Base-by-base conservation (phyloP, 352 stramenopile genomes). In the Phytophthora quininea region DNA sequence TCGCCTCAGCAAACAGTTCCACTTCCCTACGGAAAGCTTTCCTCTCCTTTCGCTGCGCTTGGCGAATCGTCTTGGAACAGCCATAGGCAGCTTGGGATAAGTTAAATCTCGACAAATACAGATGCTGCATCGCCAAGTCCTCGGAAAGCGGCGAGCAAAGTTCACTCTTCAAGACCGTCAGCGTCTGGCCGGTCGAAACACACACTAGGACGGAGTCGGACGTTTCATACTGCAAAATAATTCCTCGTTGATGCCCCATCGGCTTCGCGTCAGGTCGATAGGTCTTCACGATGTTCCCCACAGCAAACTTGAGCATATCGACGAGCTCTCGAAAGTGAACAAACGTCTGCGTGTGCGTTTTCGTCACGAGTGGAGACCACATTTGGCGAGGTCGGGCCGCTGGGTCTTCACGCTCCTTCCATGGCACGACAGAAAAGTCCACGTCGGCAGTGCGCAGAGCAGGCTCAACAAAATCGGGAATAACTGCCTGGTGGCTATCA, bases 31-130 rank as follows among this genome's bases (percentile, higher is more conserved):
- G 74, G 61, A 91, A 95, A 31, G 85, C 80, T 15, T 82, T 79
- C 3, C 82, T 77, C 12, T 95, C 87, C 19, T 72, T 73, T 3
- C 55, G 66, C 58, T 93, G 84, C n/a, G 67, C 66, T 11, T 62
- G 46, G 33, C 77, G 52, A 54, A 93, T 82, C 35, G 58, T 74
- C 15, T 76, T 77, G 15, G 80, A 80, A 60, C 84, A 93, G 48
- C 73, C 56, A 8, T 79, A 68, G n/a, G 81, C 62, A 38, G 88
- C 86, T 52, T 77, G 67, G 31, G 79, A 80, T 72, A 92, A 75
- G 65, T 92, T 93, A 76, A 93, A 93, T 64, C 84, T 79, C 32
- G 79, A 74, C 33, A 75, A 35, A 58, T 93, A 93, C 24, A 93
- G 82, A 42, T 85, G 61, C 37, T 77, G 69, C 64, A 93, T 71